Conservation (phyloP, 1,284 basidiomycete species). For the Ceratobasidium theobromae region DNA sequence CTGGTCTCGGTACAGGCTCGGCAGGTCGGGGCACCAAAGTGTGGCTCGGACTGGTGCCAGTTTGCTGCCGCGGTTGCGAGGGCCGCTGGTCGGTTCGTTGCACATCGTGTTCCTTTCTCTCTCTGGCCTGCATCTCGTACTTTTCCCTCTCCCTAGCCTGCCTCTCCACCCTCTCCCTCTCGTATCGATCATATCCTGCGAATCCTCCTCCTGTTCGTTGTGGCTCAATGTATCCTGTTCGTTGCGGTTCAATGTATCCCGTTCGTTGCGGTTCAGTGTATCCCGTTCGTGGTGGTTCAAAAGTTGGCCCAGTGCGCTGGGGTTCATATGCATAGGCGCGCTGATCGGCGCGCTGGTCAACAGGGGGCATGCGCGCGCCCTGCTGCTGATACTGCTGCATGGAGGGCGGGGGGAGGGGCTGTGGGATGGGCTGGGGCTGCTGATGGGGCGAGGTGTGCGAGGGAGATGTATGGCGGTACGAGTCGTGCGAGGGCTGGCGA, state of each 20-base stretch:
- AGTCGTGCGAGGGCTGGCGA: neutral
- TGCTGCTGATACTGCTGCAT: constrained; percentile 28
- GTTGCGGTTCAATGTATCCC: constrained; percentile 9
- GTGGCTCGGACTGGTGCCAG: constrained; percentile 6
- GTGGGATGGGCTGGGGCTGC: constrained; percentile 3
- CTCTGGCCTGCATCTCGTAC: neutral
- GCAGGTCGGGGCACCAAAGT: neutral
- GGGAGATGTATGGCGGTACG: neutral
- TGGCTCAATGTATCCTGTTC: constrained; percentile 10
- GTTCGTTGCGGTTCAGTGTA: constrained; percentile 15
- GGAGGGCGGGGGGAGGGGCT: constrained; percentile 5
- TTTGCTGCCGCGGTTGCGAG: neutral
- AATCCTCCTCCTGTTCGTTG: neutral
- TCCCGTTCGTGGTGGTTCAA: too few relatives aligned
- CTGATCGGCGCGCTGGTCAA: constrained; percentile 7
- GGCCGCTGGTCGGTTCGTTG: neutral
- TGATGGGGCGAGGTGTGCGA: constrained; percentile 10
- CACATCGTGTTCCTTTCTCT: neutral
- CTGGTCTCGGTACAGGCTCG: neutral
- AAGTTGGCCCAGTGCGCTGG: too few relatives aligned
- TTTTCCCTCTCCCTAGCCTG: neutral
- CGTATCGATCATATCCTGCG: neutral
- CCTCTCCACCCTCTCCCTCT: neutral
- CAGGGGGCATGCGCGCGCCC: constrained; percentile 9
- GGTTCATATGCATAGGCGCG: too few relatives aligned